Conservation (phyloP, 164 flowering plant species). For the Nymphaea thermarum region DNA sequence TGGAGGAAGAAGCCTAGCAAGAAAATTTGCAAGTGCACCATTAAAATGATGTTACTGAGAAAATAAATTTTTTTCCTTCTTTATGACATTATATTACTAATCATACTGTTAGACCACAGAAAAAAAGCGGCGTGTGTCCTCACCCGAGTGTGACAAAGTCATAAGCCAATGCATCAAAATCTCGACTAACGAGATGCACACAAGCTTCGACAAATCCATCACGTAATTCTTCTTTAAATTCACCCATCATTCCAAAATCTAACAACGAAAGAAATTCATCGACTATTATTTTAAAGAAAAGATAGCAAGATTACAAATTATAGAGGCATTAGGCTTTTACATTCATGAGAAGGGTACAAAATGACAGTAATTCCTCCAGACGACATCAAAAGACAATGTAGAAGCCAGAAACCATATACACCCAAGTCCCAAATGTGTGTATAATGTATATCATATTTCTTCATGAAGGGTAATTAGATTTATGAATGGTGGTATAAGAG, state of each 20-base stretch:
- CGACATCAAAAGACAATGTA: no score
- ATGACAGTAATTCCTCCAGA: no score
- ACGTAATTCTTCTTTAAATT: slow-evolving; percentile 77
- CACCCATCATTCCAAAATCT: slow-evolving; percentile 99
- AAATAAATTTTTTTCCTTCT: not conserved
- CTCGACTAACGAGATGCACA: slow-evolving; percentile 94
- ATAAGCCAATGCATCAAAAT: slow-evolving; percentile 74
- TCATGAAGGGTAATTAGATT: no score
- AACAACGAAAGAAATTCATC: slow-evolving; percentile 12
- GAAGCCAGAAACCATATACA: no score
- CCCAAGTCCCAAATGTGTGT: no score
- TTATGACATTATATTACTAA: no score
- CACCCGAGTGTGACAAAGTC: slow-evolving; percentile 99
- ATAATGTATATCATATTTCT: no score
- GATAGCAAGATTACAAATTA: no score
- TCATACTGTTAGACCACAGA: not conserved
- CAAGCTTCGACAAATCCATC: slow-evolving; percentile 97
- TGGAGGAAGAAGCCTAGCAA: slow-evolving; percentile 81
- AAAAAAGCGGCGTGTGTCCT: not conserved
- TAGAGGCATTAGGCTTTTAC: no score
- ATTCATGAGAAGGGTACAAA: no score
- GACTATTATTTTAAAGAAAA: no score
- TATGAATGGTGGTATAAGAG: no score
- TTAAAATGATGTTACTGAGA: not conserved
- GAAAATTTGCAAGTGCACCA: not conserved